Percentiles rank a stretch among this genome's conserved stretches.
These are phyloP conservation scores for Hygrophila difformis DNA, from an alignment of 257 asterid genomes.

Conservation along the genomic window DNA sequence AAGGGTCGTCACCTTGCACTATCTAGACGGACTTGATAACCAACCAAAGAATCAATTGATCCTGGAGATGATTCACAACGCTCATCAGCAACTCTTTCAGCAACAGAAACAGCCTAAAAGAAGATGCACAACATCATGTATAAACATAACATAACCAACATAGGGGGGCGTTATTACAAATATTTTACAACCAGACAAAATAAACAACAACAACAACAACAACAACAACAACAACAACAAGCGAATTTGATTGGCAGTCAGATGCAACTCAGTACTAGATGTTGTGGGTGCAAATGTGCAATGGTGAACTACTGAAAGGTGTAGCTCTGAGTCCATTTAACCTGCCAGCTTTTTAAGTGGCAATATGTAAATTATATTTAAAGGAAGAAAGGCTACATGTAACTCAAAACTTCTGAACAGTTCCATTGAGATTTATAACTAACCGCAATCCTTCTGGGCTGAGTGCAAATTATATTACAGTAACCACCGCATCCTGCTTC, in stretches of 20 bases:
- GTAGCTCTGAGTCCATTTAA: too few species aligned
- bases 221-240: too few species aligned
- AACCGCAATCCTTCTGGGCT: slow-evolving; percentile 99
- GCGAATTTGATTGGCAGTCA: too few species aligned
- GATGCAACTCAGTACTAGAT: too few species aligned
- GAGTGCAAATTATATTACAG: slow-evolving; percentile 91
- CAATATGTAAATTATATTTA: too few species aligned
- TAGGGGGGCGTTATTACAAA: too few species aligned
- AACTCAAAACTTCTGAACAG: slow-evolving; percentile 2
- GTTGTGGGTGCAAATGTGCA: too few species aligned
- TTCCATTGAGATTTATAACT: slow-evolving; percentile 23
- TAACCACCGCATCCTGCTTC: slow-evolving; percentile 80
- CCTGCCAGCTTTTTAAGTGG: too few species aligned
- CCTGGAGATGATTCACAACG: slow-evolving; percentile 94
- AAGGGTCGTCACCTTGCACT: slow-evolving; percentile 67
- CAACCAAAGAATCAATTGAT: slow-evolving; percentile 78
- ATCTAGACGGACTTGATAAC: slow-evolving; percentile 97
- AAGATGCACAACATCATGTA: slow-evolving; percentile 10
- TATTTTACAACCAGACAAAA: too few species aligned
- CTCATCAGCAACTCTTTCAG: slow-evolving; percentile 96
- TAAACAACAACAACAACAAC: too few species aligned
- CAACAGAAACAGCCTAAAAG: slow-evolving; percentile 84
- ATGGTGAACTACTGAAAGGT: too few species aligned
- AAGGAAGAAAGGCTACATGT: slow-evolving; percentile 1
- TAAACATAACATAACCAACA: slow-evolving; percentile 11